Evolutionary conservation across 768 basidiomycete species (phyloP), one percentile per base, ranked within the genome.

Genomic region (Sistotremastrum suecicum): DNA sequence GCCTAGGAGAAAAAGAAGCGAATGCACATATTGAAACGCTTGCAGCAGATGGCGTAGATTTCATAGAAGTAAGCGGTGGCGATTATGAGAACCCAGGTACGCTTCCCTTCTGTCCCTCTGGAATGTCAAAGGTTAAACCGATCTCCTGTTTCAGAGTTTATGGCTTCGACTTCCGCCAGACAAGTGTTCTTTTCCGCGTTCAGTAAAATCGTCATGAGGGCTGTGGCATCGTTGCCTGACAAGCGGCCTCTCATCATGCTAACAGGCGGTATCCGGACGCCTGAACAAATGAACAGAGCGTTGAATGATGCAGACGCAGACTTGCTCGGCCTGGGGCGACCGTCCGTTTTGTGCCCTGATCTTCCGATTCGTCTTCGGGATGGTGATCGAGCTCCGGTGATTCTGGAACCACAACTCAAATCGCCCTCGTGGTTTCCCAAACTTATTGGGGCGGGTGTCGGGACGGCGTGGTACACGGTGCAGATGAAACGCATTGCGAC

Each of bases 61-160:
- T 89, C 55, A 76, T 94, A 43, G 89, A 94, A 60, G 74, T 94
- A 48, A 86, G 81, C 46, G 89, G 89, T 1, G 89, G 89, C 0
- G 79, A 81, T 56, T 94, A 92, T 52, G 84, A 88, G 55, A 74
- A 69, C 11, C 81, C 83, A 53, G 75, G 87, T 81, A 53, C 11
- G 68, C 53, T 2, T 20, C 20, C 11, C 4, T 5, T 44, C 9
- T 12, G 30, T 33, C 28, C 37, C 29, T 9, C 36, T 20, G 12
- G 33, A 7, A 1, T 37, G n/a, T 37, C 31, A 42, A 34, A 3
- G 10, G 39, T 10, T 11, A 32, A 20, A 36, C 29, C 48, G 48
- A 36, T 4, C n/a, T 7, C 30, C 9, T 31, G 32, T 46, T 11
- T 7, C 38, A 58, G 62, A 53, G 34, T 66, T 62, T 51, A 56